phyloP scores from a whole-genome alignment of 306 rosid species.

The Cucumis hystrix region DNA sequence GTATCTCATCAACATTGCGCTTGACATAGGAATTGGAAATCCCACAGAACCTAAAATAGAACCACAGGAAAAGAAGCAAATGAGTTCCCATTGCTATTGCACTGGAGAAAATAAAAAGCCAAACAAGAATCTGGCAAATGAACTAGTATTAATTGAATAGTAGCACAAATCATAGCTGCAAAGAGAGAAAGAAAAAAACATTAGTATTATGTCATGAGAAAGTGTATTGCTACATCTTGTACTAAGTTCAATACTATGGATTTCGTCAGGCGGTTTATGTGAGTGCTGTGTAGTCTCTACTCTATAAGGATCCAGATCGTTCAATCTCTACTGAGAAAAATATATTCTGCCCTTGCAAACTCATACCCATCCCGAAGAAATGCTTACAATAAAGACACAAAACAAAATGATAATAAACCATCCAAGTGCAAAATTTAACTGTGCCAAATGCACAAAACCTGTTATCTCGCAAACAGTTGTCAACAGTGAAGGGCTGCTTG shows the following conservation, averaged over 20 bases:
- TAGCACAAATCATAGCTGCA: background rate
- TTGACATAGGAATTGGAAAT: conserved; percentile 55
- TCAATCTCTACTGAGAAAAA: background rate
- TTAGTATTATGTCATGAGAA: background rate
- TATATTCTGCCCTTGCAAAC: background rate
- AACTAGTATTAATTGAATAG: background rate
- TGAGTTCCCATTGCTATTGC: background rate
- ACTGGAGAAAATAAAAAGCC: background rate
- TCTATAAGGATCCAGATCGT: background rate
- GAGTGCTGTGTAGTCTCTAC: background rate
- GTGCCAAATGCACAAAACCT: conserved; percentile 21
- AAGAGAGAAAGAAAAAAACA: background rate
- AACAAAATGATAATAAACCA: background rate
- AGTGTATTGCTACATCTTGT: background rate
- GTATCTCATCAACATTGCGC: conserved; percentile 34
- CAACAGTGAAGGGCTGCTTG: conserved; percentile 52
- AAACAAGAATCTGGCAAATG: background rate
- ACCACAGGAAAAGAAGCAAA: conserved; percentile 9
- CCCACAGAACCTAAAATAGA: conserved; percentile 61
- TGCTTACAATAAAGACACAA: background rate
- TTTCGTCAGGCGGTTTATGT: background rate
- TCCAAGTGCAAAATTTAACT: background rate
- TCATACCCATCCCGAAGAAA: background rate
- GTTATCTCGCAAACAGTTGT: conserved; percentile 90
- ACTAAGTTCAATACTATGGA: background rate